phyloP scores from a whole-genome alignment of 257 asterid genomes.

The Forsythia suspensa region DNA sequence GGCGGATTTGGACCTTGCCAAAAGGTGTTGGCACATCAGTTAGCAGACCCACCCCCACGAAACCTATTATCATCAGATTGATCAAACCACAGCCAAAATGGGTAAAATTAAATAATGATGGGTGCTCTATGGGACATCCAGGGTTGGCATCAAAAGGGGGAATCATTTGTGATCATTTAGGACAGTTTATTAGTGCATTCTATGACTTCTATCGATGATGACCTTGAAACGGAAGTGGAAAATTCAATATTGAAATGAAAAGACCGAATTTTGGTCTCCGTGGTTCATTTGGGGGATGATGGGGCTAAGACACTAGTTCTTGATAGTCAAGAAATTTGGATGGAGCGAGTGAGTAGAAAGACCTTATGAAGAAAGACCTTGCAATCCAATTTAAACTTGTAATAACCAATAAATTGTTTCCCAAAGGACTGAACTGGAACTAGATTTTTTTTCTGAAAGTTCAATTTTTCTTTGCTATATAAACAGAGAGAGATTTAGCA shows the following conservation, averaged over 20 bases:
- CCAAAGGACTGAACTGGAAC: not conserved
- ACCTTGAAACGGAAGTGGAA: not conserved
- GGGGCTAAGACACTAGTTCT: not conserved
- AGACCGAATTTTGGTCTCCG: not conserved
- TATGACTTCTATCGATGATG: not conserved
- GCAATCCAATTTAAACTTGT: not conserved
- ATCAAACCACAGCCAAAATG: not conserved
- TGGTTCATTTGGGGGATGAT: not conserved
- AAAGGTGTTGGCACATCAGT: no score
- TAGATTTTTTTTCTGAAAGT: not conserved
- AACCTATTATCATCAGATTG: no score
- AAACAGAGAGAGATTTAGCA: not conserved
- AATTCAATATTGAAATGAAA: not conserved
- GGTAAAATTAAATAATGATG: not conserved
- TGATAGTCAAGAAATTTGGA: not conserved
- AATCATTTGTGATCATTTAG: not conserved
- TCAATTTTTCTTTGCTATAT: not conserved
- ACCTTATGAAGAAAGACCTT: not conserved
- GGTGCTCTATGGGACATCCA: not conserved
- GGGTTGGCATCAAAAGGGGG: not conserved
- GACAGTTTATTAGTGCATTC: not conserved
- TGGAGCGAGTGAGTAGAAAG: not conserved
- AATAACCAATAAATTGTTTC: not conserved
- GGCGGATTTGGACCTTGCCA: no score
- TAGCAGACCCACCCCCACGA: no score